Percentiles rank a stretch among this genome's conserved stretches.
Conservation (phyloP, 73 alveolate genomes). For the Uronychia setigera region DNA sequence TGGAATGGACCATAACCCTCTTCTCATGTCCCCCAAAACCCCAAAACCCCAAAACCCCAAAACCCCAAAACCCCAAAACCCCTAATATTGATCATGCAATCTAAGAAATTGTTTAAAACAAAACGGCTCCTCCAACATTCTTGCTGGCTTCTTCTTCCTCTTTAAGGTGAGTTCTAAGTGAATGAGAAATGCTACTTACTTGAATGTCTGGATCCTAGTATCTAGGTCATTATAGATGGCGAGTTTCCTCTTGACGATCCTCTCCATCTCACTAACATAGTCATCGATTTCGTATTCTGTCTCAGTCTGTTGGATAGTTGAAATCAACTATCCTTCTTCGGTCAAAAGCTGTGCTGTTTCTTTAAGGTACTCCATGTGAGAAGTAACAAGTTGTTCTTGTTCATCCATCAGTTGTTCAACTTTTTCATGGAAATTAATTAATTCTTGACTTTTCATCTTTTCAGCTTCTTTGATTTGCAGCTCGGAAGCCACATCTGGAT, state of each 20-base stretch:
- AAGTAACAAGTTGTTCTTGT: constrained; percentile 88
- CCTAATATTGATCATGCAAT: too few relatives aligned
- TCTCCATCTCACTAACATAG: constrained; percentile 70
- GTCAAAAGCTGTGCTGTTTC: constrained; percentile 95
- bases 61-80: not conserved
- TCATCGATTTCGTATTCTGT: constrained; percentile 8
- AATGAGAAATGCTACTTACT: too few relatives aligned
- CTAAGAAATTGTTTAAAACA: too few relatives aligned
- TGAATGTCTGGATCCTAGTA: too few relatives aligned
- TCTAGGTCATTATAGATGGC: constrained; percentile 83
- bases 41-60: not conserved
- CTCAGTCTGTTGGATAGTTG: too few relatives aligned
- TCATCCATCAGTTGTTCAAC: constrained; percentile 88
- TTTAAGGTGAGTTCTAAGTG: too few relatives aligned
- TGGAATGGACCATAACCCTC: not conserved
- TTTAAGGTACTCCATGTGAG: constrained; percentile 92
- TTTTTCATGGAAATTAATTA: constrained; percentile 88
- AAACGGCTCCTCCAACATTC: too few relatives aligned
- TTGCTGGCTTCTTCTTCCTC: too few relatives aligned
- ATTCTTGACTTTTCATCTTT: constrained; percentile 61
- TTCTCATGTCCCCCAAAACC: too few relatives aligned
- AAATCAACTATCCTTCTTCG: constrained; percentile 93
- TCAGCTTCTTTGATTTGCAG: constrained; percentile 5
- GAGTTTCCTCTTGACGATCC: constrained; percentile 84
- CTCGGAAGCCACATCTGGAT: constrained; percentile 66